Base-by-base conservation (phyloP, 768 basidiomycete species). In the Panaeolus papilionaceus region DNA sequence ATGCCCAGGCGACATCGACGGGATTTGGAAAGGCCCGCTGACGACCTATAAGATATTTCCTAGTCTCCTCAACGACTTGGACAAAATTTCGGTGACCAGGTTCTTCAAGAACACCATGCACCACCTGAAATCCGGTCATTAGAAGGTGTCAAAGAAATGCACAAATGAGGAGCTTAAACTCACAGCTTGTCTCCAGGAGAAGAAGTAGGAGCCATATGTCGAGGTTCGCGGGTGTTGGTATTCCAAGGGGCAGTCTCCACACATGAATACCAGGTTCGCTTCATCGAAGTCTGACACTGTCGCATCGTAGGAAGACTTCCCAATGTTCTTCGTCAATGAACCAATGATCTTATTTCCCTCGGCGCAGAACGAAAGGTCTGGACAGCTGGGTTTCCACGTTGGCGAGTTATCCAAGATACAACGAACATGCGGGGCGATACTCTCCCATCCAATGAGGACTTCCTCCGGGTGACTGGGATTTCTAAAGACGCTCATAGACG, bases 121-220 rank as follows among this genome's bases (percentile, higher is more conserved):
- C 6, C 20, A 58, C 16, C 54, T 58, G n/a, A 58, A 18, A 12
- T 58, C 40, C 10, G 33, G 33, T 44, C 12, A 44, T 23, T 14
- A 28, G 28, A 14, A 58, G 7, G 3, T 8, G n/a, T 3, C 47
- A 9, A 49, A 18, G n/a, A 33, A 58, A 28, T 9, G 10, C 9
- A 16, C 14, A 14, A 58, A 58, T 4, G 33, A 5, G 16, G 26
- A 28, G 33, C 33, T 33, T 33, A 1, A 1, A 58, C 54, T 10
- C 16, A 58, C 54, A 4, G 54, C 54, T 16, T 58, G 54, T 58
- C 54, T 28, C 54, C 54, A 58, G 33, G 54, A 33, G 54, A 58
- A 58, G 28, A 58, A 58, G 16, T 28, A 37, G 14, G 54, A 58
- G 8, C 54, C 28, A 37, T 58, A 58, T 1, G 33, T 28, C 33